These are phyloP conservation scores for Lojkania enalia DNA, from an alignment of 2,329 filamentous ascomycete genomes.

Conservation along the genomic window DNA sequence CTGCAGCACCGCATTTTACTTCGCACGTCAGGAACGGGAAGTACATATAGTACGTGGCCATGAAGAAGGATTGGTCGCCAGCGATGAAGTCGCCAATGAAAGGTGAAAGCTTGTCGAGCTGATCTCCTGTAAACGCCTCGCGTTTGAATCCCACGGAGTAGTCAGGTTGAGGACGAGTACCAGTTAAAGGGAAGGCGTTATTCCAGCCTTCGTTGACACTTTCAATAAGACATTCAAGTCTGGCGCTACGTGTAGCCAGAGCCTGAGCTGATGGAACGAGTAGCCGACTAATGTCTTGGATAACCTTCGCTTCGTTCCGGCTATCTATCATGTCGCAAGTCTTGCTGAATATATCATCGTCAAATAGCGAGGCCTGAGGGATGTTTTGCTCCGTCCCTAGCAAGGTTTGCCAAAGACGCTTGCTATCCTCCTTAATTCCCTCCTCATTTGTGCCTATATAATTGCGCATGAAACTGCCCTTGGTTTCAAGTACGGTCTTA, in stretches of 20 bases:
- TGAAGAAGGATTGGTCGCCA: constrained; percentile 1
- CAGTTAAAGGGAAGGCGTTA: constrained; percentile 43
- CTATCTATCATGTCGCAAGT: constrained; percentile 17
- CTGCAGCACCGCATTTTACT: constrained; percentile 14
- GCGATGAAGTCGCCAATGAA: constrained; percentile 13
- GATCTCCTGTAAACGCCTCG: constrained; percentile 20
- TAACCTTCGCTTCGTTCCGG: constrained; percentile 22
- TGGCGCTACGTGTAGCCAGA: constrained; percentile 30
- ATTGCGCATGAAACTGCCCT: constrained; percentile 42
- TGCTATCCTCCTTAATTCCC: neutral
- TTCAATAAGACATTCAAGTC: constrained; percentile 42
- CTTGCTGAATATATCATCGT: constrained; percentile 17
- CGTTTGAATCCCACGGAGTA: constrained; percentile 20
- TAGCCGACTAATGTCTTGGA: constrained; percentile 19
- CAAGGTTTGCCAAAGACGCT: neutral
- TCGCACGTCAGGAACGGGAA: constrained; percentile 23
- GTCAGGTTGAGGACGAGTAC: constrained; percentile 24
- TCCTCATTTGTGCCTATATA: constrained; percentile 36
- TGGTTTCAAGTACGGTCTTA: constrained; percentile 33
- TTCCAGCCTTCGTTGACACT: constrained; percentile 51
- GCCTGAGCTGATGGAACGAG: constrained; percentile 43
- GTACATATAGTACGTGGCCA: constrained; percentile 17
- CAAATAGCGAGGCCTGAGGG: neutral
- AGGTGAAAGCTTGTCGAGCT: constrained; percentile 21
- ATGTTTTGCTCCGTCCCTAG: neutral